These are phyloP conservation scores for Quercus gilva DNA, from an alignment of 306 rosid genomes.

Conservation along the genomic window DNA sequence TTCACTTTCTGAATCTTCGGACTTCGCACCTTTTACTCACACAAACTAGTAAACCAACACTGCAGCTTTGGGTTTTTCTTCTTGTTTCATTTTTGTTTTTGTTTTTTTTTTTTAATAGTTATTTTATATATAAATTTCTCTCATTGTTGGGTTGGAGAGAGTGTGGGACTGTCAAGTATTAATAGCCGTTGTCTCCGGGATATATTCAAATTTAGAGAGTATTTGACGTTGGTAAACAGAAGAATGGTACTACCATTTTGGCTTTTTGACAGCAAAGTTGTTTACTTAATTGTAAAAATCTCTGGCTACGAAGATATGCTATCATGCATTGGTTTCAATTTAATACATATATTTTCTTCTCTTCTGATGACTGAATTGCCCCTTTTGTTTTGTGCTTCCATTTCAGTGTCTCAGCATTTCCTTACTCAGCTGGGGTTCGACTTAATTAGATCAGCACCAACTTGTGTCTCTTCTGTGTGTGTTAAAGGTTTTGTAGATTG, in stretches of 20 bases:
- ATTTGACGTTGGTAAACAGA: constrained; percentile 13
- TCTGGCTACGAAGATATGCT: not conserved
- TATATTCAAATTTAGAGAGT: constrained; percentile 6
- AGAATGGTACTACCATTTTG: not conserved
- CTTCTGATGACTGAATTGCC: not conserved
- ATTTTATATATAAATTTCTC: not conserved
- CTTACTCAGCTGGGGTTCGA: not conserved
- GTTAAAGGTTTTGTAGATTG: too few relatives aligned
- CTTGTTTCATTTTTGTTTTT: constrained; percentile 21
- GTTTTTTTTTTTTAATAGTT: not conserved
- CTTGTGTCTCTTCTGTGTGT: not conserved
- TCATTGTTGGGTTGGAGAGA: constrained; percentile 30
- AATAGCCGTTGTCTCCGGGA: constrained; percentile 67
- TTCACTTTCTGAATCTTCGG: constrained; percentile 44
- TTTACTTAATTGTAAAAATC: not conserved
- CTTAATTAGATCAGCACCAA: not conserved
- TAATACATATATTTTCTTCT: not conserved
- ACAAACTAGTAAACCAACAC: not conserved
- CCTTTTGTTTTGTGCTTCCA: not conserved
- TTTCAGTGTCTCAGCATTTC: not conserved
- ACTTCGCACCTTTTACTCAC: constrained; percentile 31
- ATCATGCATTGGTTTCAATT: not conserved
- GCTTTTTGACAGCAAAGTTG: not conserved
- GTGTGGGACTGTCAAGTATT: constrained; percentile 51
- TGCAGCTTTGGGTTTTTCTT: constrained; percentile 12